A percentile compares a stretch with the other conserved stretches of the same genome.
Conservation (phyloP, 306 rosid genomes). For the Casuarina glauca region DNA sequence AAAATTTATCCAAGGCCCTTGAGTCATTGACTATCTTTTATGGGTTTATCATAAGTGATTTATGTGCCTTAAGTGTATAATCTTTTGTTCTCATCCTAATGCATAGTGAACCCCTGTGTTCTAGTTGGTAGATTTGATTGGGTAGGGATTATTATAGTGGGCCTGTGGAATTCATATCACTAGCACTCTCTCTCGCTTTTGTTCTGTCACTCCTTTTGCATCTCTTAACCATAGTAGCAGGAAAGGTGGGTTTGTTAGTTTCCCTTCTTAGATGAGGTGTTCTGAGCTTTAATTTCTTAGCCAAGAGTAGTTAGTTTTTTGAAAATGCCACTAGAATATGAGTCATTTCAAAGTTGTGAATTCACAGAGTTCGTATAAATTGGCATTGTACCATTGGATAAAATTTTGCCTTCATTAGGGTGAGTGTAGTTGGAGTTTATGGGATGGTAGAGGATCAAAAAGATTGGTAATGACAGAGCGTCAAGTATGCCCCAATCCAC, state of each 20-base stretch:
- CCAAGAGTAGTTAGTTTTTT: neutral
- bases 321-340: neutral
- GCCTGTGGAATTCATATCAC: neutral
- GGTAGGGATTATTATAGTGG: neutral
- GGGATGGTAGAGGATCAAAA: neutral
- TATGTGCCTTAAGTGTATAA: neutral
- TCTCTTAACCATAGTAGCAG: neutral
- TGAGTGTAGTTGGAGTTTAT: neutral
- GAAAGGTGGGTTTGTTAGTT: neutral
- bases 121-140: neutral
- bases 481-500: neutral
- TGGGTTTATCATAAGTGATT: neutral
- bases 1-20: neutral
- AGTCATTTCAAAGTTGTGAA: neutral
- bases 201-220: too few relatives aligned
- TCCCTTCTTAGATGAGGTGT: neutral
- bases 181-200: too few relatives aligned
- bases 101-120: neutral
- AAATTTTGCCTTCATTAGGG: neutral
- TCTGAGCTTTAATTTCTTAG: neutral
- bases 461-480: neutral
- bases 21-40: neutral
- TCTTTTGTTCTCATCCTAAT: neutral
- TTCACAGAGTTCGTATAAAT: neutral
- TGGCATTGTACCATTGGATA: neutral